A percentile compares a stretch with the other conserved stretches of the same genome.
phyloP scores from a whole-genome alignment of 2,329 filamentous ascomycete genomes.

The Achaetomium macrosporum region DNA sequence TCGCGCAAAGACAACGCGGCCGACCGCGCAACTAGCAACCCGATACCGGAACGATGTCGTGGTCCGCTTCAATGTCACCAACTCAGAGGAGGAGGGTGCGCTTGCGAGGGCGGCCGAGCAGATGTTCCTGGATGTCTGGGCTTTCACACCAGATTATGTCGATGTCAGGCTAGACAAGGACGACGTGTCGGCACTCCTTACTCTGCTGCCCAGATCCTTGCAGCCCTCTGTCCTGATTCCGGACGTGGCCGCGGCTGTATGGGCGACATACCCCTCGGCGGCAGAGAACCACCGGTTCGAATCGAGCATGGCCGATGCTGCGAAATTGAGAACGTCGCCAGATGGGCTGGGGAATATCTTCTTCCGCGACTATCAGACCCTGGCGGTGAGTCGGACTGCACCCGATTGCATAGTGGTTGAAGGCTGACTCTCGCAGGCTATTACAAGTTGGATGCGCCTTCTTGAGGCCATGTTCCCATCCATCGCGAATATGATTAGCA shows the following conservation, averaged over 20 bases:
- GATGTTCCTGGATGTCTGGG: conserved; percentile 87
- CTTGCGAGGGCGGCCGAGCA: conserved; percentile 67
- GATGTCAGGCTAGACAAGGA: conserved; percentile 76
- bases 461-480: conserved; percentile 85
- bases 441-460: conserved; percentile 86
- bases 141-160: conserved; percentile 72
- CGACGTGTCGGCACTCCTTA: conserved; percentile 70
- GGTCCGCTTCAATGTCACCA: conserved; percentile 75
- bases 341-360: conserved; percentile 65
- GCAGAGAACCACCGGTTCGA: conserved; percentile 22
- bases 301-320: conserved; percentile 26
- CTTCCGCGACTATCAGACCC: conserved; percentile 86
- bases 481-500: conserved; percentile 64
- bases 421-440: conserved; percentile 34
- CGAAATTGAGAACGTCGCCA: conserved; percentile 29
- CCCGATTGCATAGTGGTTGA: not conserved
- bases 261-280: conserved; percentile 62
- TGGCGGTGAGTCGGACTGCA: conserved; percentile 53
- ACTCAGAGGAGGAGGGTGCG: conserved; percentile 60
- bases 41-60: conserved; percentile 77
- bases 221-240: conserved; percentile 72
- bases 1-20: conserved; percentile 25
- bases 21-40: conserved; percentile 27
- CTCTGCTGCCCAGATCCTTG: conserved; percentile 69
- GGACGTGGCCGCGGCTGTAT: conserved; percentile 71